Percentiles rank a stretch among this genome's conserved stretches.
Evolutionary conservation across 2,329 filamentous ascomycete species (phyloP).

Genomic region (Elsinoe ampelina): DNA sequence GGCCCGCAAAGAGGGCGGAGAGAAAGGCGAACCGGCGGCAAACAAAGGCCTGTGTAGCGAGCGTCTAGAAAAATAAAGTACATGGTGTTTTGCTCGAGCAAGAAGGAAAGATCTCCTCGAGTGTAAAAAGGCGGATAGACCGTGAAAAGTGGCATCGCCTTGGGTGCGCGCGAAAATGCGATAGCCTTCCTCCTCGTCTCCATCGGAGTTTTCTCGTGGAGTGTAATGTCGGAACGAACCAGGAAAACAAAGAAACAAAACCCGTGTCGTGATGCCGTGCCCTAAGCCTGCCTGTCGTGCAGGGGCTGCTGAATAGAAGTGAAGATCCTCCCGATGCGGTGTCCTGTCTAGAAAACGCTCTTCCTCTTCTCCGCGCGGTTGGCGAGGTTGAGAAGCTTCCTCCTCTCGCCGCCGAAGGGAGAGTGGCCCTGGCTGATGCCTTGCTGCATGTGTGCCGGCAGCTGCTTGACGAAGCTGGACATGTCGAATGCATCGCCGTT

Average conservation of each 20-base stretch:
- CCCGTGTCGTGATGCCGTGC: conserved; percentile 4
- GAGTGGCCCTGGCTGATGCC: neutral
- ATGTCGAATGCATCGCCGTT: conserved; percentile 21
- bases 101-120: neutral
- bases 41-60: neutral
- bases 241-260: neutral
- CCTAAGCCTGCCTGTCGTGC: neutral
- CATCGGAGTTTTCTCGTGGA: neutral
- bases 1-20: neutral
- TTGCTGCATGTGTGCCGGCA: conserved; percentile 24
- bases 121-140: neutral
- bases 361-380: conserved; percentile 85
- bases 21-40: neutral
- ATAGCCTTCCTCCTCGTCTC: neutral
- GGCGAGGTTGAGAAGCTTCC: conserved; percentile 79
- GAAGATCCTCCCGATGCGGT: neutral
- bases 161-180: neutral
- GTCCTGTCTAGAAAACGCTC: conserved; percentile 32
- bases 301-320: neutral
- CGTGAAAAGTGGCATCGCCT: too few species aligned
- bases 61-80: conserved; percentile 10
- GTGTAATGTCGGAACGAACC: neutral
- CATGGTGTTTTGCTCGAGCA: neutral
- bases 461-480: conserved; percentile 23
- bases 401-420: conserved; percentile 35